Evolutionary conservation across 805 yeast genomes (phyloP), one percentile per base, ranked within the genome.

Genomic region (Saccharomycopsis guyanensis): DNA sequence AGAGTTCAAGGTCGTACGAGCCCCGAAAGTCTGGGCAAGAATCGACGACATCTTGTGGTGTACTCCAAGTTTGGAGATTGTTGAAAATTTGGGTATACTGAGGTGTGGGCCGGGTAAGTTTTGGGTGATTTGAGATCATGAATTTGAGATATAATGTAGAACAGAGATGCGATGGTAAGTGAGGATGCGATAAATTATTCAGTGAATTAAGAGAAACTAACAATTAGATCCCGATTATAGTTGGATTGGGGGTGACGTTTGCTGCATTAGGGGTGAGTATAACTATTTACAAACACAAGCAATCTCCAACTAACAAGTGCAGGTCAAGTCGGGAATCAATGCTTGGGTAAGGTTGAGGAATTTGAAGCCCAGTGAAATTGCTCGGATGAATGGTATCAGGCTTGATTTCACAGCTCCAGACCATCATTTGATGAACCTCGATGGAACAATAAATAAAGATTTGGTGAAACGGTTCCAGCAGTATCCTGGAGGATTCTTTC

Each of bases 1-100:
- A 3, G 86, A 71, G 54, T 76, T 76, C 45, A 87, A 69, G 55
- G 80, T 79, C 44, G 73, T 73, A 47, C 96, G 76, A 12, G 70
- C 76, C 15, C 74, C 74, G 53, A 56, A 64, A 0, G 74, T 68
- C 7, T 39, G 15, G 13, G 37, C 41, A n/a, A 50, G 43, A 24
- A 42, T 34, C 10, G 49, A 44, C 13, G 32, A 22, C 46, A 39
- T 47, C 24, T 8, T 39, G n/a, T n/a, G n/a, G n/a, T n/a, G n/a
- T n/a, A n/a, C n/a, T n/a, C n/a, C n/a, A n/a, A 38, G 41, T 23
- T 12, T 38, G 38, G 13, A 13, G 15, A n/a, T n/a, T n/a, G n/a
- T n/a, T n/a, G n/a, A n/a, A n/a, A n/a, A n/a, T n/a, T n/a, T n/a
- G n/a, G n/a, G n/a, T n/a, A n/a, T n/a, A n/a, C n/a, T n/a, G n/a